phyloP scores from a whole-genome alignment of 164 flowering plant species.

The Macadamia integrifolia region DNA sequence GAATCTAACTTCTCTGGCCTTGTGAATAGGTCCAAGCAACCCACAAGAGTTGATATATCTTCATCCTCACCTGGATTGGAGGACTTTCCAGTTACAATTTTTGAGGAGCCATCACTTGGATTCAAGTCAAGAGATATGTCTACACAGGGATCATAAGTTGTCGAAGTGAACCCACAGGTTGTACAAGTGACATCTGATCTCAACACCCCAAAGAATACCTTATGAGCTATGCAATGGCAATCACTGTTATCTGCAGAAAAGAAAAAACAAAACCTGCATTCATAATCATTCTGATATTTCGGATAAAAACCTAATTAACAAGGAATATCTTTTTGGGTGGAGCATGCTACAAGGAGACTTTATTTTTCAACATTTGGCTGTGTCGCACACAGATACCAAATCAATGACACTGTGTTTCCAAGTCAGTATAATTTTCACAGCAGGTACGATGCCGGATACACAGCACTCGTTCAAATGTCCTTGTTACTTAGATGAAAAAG shows the following conservation, averaged over 20 bases:
- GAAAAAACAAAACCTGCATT: not conserved
- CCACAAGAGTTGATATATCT: conserved; percentile 47
- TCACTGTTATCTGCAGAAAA: conserved; percentile 37
- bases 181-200: conserved; percentile 68
- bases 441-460: too few relatives aligned
- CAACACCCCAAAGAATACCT: conserved; percentile 50
- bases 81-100: conserved; percentile 18
- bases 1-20: conserved; percentile 65
- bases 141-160: conserved; percentile 58
- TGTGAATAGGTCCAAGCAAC: conserved; percentile 67
- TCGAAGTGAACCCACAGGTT: conserved; percentile 62
- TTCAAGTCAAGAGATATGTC: conserved; percentile 63
- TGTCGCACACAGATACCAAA: too few relatives aligned
- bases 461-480: too few relatives aligned
- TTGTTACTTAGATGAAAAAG: not conserved
- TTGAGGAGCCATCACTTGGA: conserved; percentile 8
- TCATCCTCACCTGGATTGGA: conserved; percentile 21
- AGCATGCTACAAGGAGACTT: too few relatives aligned
- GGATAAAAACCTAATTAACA: not conserved
- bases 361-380: too few relatives aligned
- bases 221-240: conserved; percentile 62
- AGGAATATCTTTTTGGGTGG: too few relatives aligned
- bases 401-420: too few relatives aligned
- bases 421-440: too few relatives aligned
- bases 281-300: not conserved